Evolutionary conservation across 805 yeast species (phyloP).

Genomic region (Torulaspora delbrueckii): DNA sequence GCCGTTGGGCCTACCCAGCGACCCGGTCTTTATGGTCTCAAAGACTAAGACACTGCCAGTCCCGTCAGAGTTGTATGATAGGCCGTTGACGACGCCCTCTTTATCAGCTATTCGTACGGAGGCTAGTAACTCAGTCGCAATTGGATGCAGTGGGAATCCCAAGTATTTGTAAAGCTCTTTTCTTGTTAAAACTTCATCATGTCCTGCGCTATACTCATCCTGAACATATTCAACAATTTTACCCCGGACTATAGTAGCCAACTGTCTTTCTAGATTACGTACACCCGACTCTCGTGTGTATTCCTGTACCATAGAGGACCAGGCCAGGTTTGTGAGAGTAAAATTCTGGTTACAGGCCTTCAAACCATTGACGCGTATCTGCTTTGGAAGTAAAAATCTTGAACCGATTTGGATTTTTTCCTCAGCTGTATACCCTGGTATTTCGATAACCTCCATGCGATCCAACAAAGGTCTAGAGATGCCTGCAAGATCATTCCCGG

Average conservation of each 20-base stretch:
- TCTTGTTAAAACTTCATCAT: constrained; percentile 41
- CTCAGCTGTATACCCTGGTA: constrained; percentile 72
- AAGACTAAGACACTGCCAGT: constrained; percentile 76
- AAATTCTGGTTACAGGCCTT: constrained; percentile 35
- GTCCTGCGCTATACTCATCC: constrained; percentile 11
- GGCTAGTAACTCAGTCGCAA: constrained; percentile 41
- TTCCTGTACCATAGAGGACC: constrained; percentile 56
- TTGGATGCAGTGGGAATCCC: constrained; percentile 55
- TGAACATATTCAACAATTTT: constrained; percentile 65
- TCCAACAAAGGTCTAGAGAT: constrained; percentile 75
- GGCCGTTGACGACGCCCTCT: constrained; percentile 78
- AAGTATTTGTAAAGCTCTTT: constrained; percentile 62
- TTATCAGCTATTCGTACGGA: constrained; percentile 46
- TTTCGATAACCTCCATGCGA: constrained; percentile 74
- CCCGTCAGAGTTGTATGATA: constrained; percentile 83
- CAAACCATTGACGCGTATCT: constrained; percentile 63
- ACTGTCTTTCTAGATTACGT: constrained; percentile 66
- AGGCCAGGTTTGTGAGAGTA: constrained; percentile 46
- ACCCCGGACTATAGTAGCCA: constrained; percentile 73
- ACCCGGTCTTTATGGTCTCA: constrained; percentile 67
- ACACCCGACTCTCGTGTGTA: constrained; percentile 88
- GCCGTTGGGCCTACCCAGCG: constrained; percentile 31
- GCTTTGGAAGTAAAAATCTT: constrained; percentile 69
- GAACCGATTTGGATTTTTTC: constrained; percentile 73
- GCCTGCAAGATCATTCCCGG: constrained; percentile 71